Base-by-base conservation (phyloP, 148 eudicot species). In the Fallopia convolvulus region DNA sequence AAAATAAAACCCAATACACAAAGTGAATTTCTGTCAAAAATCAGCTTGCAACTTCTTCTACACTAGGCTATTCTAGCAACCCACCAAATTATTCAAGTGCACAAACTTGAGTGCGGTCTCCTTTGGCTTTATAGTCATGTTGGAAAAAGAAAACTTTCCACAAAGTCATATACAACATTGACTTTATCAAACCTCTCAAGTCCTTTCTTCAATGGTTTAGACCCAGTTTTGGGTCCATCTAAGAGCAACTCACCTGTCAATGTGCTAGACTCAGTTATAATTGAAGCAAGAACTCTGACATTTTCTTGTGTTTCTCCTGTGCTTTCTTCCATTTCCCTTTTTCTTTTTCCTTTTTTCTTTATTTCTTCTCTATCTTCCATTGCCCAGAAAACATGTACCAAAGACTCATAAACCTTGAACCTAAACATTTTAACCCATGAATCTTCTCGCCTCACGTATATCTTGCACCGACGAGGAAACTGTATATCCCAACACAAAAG, bases 101-200 rank as follows among this genome's bases (percentile, higher is more conserved):
- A 4, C 44, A 41, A 41, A 41, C 44, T 41, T 41, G 44, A 41
- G 7, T n/a, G n/a, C n/a, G n/a, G n/a, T 41, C 7, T 41, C 7
- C 44, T 41, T 41, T 8, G 30, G 30, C 44, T 41, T 4, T 0
- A 41, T 0, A 41, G 8, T 2, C 44, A 41, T 4, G 13, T 2
- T 13, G 70, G 71, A n/a, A 65, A 65, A 32, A 65, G 71, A 65
- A 65, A n/a, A 65, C 71, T 65, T 65, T 65, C 71, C 40, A 65
- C 71, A 6, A 30, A 65, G 71, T 65, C 71, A 2, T 65, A 65
- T 13, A n/a, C 71, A 8, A 65, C 15, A 33, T 6, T 0, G 2
- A 33, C 17, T 10, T 14, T 26, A 65, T 3, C 3, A 1, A 32
- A 30, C 11, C 6, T 4, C 2, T 26, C 2, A 3, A 65, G 30